Conservation (phyloP, 2,329 filamentous ascomycete species). For the Lomentospora prolificans region DNA sequence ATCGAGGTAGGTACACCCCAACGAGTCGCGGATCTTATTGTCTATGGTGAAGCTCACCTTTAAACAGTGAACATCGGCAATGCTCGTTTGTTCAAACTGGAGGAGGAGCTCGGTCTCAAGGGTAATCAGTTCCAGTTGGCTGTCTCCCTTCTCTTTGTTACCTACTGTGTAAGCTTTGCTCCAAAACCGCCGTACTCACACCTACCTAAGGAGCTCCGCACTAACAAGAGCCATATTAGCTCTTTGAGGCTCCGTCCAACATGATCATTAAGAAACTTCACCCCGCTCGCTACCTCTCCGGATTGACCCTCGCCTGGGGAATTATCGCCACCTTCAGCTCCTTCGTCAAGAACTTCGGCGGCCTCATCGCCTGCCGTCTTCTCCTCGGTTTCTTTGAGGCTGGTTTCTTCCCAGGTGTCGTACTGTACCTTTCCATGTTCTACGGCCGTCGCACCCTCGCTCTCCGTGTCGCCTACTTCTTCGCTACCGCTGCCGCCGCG, state of each 20-base stretch:
- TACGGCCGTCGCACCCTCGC: conserved; percentile 53
- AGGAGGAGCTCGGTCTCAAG: conserved; percentile 45
- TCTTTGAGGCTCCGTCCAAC: conserved; percentile 30
- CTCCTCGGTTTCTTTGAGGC: conserved; percentile 39
- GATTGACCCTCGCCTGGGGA: conserved; percentile 38
- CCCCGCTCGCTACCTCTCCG: conserved; percentile 37
- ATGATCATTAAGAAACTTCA: conserved; percentile 26
- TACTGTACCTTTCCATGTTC: conserved; percentile 26
- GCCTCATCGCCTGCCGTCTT: conserved; percentile 39
- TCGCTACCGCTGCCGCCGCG: conserved; percentile 48
- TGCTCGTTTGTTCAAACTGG: conserved; percentile 49
- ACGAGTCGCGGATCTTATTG: not conserved
- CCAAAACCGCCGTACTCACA: not conserved
- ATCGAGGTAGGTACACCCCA: conserved; percentile 18
- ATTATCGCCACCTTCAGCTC: conserved; percentile 36
- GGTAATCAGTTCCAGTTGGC: conserved; percentile 47
- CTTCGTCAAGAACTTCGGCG: conserved; percentile 35
- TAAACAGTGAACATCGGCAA: conserved; percentile 61
- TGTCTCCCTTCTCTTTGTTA: conserved; percentile 31
- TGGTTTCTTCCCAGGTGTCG: conserved; percentile 40
- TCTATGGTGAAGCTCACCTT: not conserved
- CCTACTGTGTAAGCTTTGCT: conserved; percentile 29
- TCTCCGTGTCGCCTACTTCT: conserved; percentile 53
- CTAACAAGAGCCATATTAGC: conserved; percentile 14
- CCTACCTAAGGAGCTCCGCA: too few relatives aligned